Conservation (phyloP, 2,329 filamentous ascomycete species). For the Microsporum canis region DNA sequence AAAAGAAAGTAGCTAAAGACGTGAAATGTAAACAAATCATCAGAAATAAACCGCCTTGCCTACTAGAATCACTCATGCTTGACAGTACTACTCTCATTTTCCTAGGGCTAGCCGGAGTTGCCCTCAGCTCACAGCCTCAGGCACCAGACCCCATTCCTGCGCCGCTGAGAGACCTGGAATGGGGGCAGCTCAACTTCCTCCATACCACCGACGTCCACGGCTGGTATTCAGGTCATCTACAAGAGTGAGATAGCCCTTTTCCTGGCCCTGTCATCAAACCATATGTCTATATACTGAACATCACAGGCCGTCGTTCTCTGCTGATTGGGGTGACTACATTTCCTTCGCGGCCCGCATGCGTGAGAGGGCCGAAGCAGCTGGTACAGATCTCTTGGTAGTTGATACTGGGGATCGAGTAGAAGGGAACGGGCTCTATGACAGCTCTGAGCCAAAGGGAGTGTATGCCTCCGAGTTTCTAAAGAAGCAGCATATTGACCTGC, state of each 20-base stretch:
- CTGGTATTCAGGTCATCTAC: constrained; percentile 86
- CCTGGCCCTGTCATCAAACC: background rate
- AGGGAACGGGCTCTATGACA: constrained; percentile 89
- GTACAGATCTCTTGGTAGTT: constrained; percentile 77
- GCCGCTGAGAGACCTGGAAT: constrained; percentile 71
- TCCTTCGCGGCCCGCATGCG: constrained; percentile 81
- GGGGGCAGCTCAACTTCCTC: constrained; percentile 95
- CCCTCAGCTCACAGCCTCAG: constrained; percentile 57
- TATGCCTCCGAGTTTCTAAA: constrained; percentile 82
- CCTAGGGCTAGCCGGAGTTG: constrained; percentile 14
- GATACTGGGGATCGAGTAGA: constrained; percentile 92
- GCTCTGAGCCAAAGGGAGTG: constrained; percentile 71
- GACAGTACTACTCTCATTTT: constrained; percentile 7
- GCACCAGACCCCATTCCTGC: constrained; percentile 67
- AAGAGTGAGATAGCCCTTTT: constrained; percentile 55
- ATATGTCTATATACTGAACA: background rate
- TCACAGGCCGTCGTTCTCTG: constrained; percentile 39
- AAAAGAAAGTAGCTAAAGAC: too few species aligned
- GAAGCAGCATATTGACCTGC: constrained; percentile 69
- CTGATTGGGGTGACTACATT: constrained; percentile 96
- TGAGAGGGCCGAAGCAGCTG: constrained; percentile 62
- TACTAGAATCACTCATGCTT: constrained; percentile 6
- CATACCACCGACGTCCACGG: constrained; percentile 94
- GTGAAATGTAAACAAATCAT: too few species aligned
- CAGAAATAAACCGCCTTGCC: background rate